These are phyloP conservation scores for Bjerkandera adusta DNA, from an alignment of 1,284 basidiomycete species.

Conservation along the genomic window DNA sequence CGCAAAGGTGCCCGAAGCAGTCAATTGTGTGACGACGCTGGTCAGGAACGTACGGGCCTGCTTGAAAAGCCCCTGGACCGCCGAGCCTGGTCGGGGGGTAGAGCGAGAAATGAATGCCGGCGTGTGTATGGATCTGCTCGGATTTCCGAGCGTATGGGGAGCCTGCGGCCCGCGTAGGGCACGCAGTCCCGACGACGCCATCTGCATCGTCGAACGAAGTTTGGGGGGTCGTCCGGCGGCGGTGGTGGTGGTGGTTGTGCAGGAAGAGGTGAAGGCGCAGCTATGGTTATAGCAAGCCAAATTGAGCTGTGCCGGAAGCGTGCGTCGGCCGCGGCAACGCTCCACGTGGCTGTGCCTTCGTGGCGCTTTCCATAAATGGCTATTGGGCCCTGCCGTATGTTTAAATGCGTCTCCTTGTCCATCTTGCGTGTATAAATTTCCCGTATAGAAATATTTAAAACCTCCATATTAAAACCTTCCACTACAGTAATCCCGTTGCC, in stretches of 20 bases:
- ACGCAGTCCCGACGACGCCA: constrained; percentile 52
- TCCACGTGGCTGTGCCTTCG: neutral
- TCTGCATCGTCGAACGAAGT: constrained; percentile 40
- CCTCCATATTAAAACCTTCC: too few species aligned
- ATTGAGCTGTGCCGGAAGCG: neutral
- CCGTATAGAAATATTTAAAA: too few species aligned
- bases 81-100: constrained; percentile 29
- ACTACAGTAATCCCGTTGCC: too few species aligned
- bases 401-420: too few species aligned
- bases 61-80: constrained; percentile 48
- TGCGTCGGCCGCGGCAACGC: neutral
- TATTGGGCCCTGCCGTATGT: too few species aligned
- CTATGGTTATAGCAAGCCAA: neutral
- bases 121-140: constrained; percentile 43
- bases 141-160: constrained; percentile 22
- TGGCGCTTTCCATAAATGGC: too few species aligned
- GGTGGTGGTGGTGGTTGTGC: constrained; percentile 12
- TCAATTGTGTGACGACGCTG: constrained; percentile 54
- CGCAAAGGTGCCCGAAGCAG: constrained; percentile 50
- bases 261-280: constrained; percentile 1
- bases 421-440: too few species aligned
- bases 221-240: neutral
- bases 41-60: constrained; percentile 53
- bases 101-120: constrained; percentile 32
- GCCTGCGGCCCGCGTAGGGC: constrained; percentile 35